Percentiles rank a stretch among this genome's conserved stretches.
Conservation (phyloP, 2,329 filamentous ascomycete genomes). For the Corinectria fuckeliana region DNA sequence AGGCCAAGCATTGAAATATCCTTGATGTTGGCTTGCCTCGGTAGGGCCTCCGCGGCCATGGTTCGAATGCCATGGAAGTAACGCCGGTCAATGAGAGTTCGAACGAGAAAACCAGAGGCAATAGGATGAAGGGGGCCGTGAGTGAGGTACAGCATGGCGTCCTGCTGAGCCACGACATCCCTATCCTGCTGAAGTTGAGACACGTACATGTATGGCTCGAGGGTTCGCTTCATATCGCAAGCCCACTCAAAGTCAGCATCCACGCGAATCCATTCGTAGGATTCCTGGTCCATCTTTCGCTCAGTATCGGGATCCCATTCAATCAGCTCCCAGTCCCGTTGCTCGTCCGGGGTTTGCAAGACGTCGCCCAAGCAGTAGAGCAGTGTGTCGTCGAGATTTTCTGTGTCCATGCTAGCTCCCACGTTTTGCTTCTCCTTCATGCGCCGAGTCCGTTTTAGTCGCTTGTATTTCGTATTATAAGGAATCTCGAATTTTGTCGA, state of each 20-base stretch:
- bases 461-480: conserved; percentile 99
- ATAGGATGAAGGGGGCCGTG: conserved; percentile 74
- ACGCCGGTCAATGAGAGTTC: conserved; percentile 87
- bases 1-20: conserved; percentile 77
- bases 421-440: conserved; percentile 74
- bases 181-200: conserved; percentile 97
- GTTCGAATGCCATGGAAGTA: conserved; percentile 94
- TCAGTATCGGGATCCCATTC: conserved; percentile 94
- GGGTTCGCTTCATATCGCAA: conserved; percentile 78
- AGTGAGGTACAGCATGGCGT: conserved; percentile 77
- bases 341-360: conserved; percentile 81
- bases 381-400: conserved; percentile 77
- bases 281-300: conserved; percentile 90
- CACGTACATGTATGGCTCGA: conserved; percentile 97
- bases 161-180: conserved; percentile 88
- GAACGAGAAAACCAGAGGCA: conserved; percentile 85
- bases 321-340: conserved; percentile 80
- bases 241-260: conserved; percentile 99
- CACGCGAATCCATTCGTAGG: conserved; percentile 98
- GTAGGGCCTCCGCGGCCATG: conserved; percentile 80
- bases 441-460: conserved; percentile 84
- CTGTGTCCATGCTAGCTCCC: conserved; percentile 65
- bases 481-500: conserved; percentile 86
- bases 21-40: conserved; percentile 73
- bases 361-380: conserved; percentile 94